Percentiles rank a stretch among this genome's conserved stretches.
Evolutionary conservation across 495 filamentous ascomycete species (phyloP).

Genomic region (Coniosporium apollinis): DNA sequence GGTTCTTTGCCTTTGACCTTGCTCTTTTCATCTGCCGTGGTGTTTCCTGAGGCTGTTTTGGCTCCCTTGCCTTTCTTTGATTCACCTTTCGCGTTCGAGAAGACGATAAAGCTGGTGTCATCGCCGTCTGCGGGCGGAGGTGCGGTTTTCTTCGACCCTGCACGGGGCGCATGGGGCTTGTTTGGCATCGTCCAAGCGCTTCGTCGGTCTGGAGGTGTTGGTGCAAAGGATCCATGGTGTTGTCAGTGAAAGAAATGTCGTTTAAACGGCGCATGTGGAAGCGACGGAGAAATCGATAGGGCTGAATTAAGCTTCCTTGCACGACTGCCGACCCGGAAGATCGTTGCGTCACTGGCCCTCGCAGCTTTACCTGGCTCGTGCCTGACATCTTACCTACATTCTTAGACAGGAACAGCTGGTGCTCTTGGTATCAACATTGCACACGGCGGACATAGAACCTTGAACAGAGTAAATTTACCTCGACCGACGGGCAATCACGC

Average conservation of each 20-base stretch:
- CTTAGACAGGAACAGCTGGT: too few species aligned
- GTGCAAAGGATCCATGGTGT: neutral
- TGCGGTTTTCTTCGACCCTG: constrained; percentile 15
- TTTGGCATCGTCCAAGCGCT: constrained; percentile 8
- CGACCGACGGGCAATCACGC: too few species aligned
- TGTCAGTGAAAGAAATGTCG: neutral
- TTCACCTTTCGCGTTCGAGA: constrained; percentile 43
- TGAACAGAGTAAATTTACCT: too few species aligned
- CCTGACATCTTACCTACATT: too few species aligned
- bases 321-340: too few species aligned
- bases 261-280: too few species aligned
- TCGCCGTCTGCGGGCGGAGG: constrained; percentile 15
- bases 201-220: neutral
- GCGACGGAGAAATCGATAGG: too few species aligned
- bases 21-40: constrained; percentile 4
- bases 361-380: too few species aligned
- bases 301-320: too few species aligned
- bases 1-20: constrained; percentile 24
- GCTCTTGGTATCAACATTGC: too few species aligned
- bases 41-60: constrained; percentile 8
- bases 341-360: too few species aligned
- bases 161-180: constrained; percentile 18
- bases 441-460: too few species aligned
- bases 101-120: constrained; percentile 51
- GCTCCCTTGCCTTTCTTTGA: constrained; percentile 30